Conservation (phyloP, 169 alveolate genomes). For the Cryptosporidium tyzzeri region DNA sequence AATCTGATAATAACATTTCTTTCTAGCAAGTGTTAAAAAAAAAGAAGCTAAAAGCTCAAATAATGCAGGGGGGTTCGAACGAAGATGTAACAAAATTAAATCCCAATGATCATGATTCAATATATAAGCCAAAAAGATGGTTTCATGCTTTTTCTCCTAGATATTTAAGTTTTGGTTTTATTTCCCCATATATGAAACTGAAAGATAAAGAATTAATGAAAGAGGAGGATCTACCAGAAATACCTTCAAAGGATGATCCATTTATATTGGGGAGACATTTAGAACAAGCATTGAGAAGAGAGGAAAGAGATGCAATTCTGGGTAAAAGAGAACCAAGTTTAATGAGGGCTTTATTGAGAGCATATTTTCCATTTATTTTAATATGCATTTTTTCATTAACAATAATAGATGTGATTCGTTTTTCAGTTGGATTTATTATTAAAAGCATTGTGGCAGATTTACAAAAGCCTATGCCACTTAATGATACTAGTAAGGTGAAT, state of each 20-base stretch:
- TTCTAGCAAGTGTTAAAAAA: neutral
- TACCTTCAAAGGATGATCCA: constrained; percentile 53
- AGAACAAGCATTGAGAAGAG: constrained; percentile 28
- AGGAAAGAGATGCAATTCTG: constrained; percentile 34
- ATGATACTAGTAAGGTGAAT: neutral
- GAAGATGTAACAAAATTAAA: too few species aligned
- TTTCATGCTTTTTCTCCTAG: constrained; percentile 38
- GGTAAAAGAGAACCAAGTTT: constrained; percentile 56
- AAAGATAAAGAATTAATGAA: constrained; percentile 45
- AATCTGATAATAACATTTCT: neutral
- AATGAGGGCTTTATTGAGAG: constrained; percentile 61
- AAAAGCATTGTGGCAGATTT: constrained; percentile 53
- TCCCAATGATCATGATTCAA: constrained; percentile 11
- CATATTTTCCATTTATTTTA: constrained; percentile 46
- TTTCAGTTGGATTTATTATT: constrained; percentile 58
- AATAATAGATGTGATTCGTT: constrained; percentile 50
- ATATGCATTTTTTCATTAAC: constrained; percentile 41
- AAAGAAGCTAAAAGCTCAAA: neutral
- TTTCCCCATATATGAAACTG: constrained; percentile 52
- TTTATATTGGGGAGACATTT: constrained; percentile 48
- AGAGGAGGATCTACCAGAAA: constrained; percentile 61
- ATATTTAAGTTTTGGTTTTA: constrained; percentile 70
- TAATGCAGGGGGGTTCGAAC: neutral
- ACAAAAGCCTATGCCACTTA: constrained; percentile 70
- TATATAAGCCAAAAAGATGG: constrained; percentile 64